Evolutionary conservation across 1,284 basidiomycete species (phyloP), one percentile per base, ranked within the genome.

Genomic region (Cryptococcus jaspeensis): DNA sequence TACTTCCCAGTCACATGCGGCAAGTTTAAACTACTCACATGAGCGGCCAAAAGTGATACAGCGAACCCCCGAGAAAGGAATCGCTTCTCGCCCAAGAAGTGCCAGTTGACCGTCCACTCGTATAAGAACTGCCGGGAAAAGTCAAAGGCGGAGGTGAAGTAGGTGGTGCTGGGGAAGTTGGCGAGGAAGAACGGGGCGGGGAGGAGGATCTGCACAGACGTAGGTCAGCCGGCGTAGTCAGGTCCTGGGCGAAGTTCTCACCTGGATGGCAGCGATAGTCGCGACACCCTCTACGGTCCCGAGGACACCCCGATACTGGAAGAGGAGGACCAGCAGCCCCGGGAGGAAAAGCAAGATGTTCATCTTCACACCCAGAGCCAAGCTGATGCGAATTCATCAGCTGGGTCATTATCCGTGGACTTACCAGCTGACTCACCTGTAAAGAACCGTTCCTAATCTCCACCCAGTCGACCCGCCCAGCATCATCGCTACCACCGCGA

Each of bases 71-170:
- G 72, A 58, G 84, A 87, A 44, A 92, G 75, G 77, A 99, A 99
- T 0, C 77, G 80, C 13, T 84, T 78, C 71, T 94, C 89, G 22
- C 83, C 78, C 1, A 99, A 64, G 69, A 97, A 90, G 37, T 91
- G 84, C 94, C 96, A 99, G 72, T 99, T 99, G 60, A 98, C 94
- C 0, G 95, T 98, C 95, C 95, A 99, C 72, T 90, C 86, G 79
- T 90, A 96, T 38, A 96, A 78, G 79, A 99, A 99, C 13, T 86
- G 82, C 13, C 96, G 86, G 1, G 86, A 86, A 55, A 99, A 82
- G 72, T 99, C 87, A 73, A 96, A 99, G 1, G 96, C 87, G 9
- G 83, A 83, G 12, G 75, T 77, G 40, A 92, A 68, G 78, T 99
- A 99, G 16, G 84, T 80, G n/a, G 50, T 35, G 16, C 62, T 56